phyloP scores from a whole-genome alignment of 106 monocot genomes.

The Dendrobium huoshanense region DNA sequence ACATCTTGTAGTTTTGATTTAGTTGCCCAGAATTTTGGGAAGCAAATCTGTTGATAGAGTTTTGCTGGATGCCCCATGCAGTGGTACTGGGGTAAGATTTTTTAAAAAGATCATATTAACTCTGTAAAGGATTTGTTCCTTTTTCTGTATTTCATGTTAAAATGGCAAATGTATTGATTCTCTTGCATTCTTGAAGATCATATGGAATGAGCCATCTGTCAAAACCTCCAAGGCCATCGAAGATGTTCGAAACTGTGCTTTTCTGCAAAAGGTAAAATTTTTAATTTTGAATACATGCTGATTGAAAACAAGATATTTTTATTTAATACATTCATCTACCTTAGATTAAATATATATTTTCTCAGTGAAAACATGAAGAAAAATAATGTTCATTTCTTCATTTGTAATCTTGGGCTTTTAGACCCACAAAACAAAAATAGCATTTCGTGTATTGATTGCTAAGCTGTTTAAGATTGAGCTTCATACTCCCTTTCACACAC shows the following conservation, averaged over 20 bases:
- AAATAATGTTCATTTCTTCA: not conserved
- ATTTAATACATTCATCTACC: not conserved
- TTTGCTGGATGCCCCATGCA: slow-evolving; percentile 96
- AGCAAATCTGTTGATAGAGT: slow-evolving; percentile 89
- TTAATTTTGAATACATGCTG: not conserved
- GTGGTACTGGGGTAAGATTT: slow-evolving; percentile 83
- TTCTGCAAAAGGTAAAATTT: slow-evolving; percentile 77
- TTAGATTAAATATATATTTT: not conserved
- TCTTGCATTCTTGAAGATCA: slow-evolving; percentile 44
- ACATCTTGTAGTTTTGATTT: slow-evolving; percentile 12
- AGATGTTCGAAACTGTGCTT: slow-evolving; percentile 79
- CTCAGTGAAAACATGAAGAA: not conserved
- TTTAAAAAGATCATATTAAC: not conserved
- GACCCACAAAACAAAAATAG: not conserved
- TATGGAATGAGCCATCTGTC: slow-evolving; percentile 69
- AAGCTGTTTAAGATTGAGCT: not conserved
- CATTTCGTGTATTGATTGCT: not conserved
- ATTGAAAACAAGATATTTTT: not conserved
- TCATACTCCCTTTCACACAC: not conserved
- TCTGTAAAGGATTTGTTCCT: not conserved
- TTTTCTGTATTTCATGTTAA: not conserved
- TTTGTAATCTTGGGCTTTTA: not conserved
- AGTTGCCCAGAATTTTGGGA: slow-evolving; percentile 84
- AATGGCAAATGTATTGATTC: slow-evolving; percentile 4
- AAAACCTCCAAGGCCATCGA: slow-evolving; percentile 81